These are phyloP conservation scores for Massariosphaeria phaeospora DNA, from an alignment of 495 filamentous ascomycete genomes.

Conservation along the genomic window DNA sequence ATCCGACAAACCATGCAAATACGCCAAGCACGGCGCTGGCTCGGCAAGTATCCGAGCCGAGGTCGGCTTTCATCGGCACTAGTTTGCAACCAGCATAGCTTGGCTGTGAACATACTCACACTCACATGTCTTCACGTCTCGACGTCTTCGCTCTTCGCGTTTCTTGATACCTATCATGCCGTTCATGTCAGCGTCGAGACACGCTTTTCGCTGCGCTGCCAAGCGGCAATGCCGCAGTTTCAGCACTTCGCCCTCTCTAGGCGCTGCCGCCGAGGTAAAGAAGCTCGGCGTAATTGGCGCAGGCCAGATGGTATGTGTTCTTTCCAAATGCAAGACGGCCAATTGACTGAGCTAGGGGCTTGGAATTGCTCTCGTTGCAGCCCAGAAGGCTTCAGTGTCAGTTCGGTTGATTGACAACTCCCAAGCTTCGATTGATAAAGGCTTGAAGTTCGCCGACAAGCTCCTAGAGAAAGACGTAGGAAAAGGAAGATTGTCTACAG, in stretches of 20 bases:
- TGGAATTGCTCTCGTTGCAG: conserved; percentile 92
- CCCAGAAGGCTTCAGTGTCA: conserved; percentile 74
- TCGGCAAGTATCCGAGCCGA: too few species aligned
- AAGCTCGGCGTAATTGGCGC: conserved; percentile 89
- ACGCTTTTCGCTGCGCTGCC: conserved; percentile 18
- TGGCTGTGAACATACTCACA: not conserved
- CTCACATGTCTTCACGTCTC: conserved; percentile 6
- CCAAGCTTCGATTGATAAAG: conserved; percentile 84
- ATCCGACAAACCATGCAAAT: conserved; percentile 19
- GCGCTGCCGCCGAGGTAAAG: conserved; percentile 68
- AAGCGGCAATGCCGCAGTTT: conserved; percentile 45
- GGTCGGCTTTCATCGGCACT: conserved; percentile 22
- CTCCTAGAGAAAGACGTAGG: conserved; percentile 86
- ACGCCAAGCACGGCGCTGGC: conserved; percentile 19
- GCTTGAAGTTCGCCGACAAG: conserved; percentile 87
- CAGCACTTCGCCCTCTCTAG: conserved; percentile 47
- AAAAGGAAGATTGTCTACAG: conserved; percentile 75
- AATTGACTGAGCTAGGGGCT: conserved; percentile 62
- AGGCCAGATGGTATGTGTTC: conserved; percentile 65
- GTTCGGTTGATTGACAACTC: conserved; percentile 84
- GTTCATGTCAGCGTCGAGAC: conserved; percentile 21
- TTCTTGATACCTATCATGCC: conserved; percentile 13
- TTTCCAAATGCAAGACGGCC: not conserved
- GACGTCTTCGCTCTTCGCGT: conserved; percentile 5
- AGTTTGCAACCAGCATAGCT: not conserved